These are phyloP conservation scores for Cystobasidium pallidum DNA, from an alignment of 1,284 basidiomycete genomes.

Conservation along the genomic window DNA sequence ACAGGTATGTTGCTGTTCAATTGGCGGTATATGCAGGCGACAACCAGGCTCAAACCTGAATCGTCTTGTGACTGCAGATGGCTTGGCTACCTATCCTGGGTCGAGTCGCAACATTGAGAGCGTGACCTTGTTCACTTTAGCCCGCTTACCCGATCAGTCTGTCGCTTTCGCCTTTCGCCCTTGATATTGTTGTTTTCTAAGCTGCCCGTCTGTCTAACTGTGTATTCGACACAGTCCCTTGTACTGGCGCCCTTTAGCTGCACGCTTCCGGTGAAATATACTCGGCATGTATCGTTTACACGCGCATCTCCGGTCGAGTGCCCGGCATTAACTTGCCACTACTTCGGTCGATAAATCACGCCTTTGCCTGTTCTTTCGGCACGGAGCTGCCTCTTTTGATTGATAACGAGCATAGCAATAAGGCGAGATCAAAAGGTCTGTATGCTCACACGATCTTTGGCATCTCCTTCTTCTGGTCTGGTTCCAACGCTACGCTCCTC, in stretches of 20 bases:
- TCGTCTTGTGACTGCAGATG: slow-evolving; percentile 32
- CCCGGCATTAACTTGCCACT: slow-evolving; percentile 16
- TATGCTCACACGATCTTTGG: slow-evolving; percentile 11
- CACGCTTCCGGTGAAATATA: neutral
- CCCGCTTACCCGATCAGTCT: neutral
- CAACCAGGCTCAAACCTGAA: neutral
- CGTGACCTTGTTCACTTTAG: too few relatives aligned
- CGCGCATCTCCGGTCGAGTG: neutral
- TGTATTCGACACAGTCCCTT: neutral
- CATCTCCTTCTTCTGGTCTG: neutral
- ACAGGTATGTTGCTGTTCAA: slow-evolving; percentile 66
- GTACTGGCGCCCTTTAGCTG: neutral
- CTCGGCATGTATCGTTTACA: neutral
- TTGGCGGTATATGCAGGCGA: neutral
- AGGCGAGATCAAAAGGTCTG: neutral
- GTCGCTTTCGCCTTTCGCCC: neutral
- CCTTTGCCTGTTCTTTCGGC: slow-evolving; percentile 9
- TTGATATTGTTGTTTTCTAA: neutral
- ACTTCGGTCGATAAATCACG: neutral
- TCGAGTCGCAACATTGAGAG: slow-evolving; percentile 16
- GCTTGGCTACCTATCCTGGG: slow-evolving; percentile 40
- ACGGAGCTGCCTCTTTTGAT: slow-evolving; percentile 8
- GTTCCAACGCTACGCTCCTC: neutral
- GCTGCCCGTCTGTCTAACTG: neutral
- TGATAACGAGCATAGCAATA: neutral